Base-by-base conservation (phyloP, 306 rosid species). In the Cercis canadensis region DNA sequence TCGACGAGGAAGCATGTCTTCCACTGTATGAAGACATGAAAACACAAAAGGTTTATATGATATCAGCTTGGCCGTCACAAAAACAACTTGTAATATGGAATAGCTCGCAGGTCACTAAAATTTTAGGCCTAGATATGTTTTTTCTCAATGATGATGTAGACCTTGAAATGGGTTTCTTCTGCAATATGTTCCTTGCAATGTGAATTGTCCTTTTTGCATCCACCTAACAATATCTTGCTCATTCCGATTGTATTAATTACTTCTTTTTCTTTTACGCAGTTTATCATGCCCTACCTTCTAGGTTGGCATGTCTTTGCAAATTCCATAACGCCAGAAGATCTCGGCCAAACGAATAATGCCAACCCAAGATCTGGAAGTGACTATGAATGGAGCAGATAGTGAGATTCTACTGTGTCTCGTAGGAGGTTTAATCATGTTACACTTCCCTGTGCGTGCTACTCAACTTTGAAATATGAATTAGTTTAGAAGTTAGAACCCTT, bases 231-330 rank as follows among this genome's bases (percentile, higher is more conserved):
- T 51, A 40, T 70, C 24, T 34, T 44, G 29, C 52, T 17, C 5
- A 24, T 56, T 70, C 18, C 17, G 62, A 67, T 53, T 2, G 31
- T 72, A 13, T 61, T 39, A 64, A n/a, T 17, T 47, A 17, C 24
- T 62, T 8, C 10, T 77, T 73, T 37, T n/a, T n/a, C n/a, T n/a
- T 43, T 7, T 74, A 5, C 77, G 88, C 83, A 93, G 98, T 93
- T 55, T 78, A 80, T 93, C 83, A 44, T 88, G 84, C 98, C 97
- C 4, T 83, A 85, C 81, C 87, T 88, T 49, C 59, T 90, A 15
- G 97, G 98, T 60, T 93, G 98, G 98, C 94, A 90, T 69, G 79
- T 94, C 19, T 88, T 82, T 74, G 90, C 88, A 56, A 81, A 86
- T 83, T 80, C 94, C 39, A 83, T 81, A 77, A 87, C 49, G 75